A percentile compares a stretch with the other conserved stretches of the same genome.
Conservation (phyloP, 768 basidiomycete genomes). For the Collybia sp. region DNA sequence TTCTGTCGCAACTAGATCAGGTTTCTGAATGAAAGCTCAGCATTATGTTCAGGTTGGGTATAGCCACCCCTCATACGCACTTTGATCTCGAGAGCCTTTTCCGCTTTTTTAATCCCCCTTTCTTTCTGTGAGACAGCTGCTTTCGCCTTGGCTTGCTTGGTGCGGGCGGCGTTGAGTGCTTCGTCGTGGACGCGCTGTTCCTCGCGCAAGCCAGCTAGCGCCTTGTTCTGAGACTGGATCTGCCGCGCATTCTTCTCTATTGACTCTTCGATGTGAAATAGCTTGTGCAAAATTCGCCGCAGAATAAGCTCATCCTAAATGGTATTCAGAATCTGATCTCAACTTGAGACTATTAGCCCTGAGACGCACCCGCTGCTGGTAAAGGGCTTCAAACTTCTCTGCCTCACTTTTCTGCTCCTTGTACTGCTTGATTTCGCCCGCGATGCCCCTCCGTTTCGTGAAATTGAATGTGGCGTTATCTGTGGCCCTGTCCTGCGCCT, state of each 20-base stretch:
- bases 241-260: constrained; percentile 68
- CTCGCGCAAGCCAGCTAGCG: constrained; percentile 60
- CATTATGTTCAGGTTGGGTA: neutral
- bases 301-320: constrained; percentile 81
- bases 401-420: constrained; percentile 96
- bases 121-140: constrained; percentile 79
- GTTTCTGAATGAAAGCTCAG: constrained; percentile 53
- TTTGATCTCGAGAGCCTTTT: constrained; percentile 83
- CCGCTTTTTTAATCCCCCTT: constrained; percentile 83
- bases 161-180: constrained; percentile 66
- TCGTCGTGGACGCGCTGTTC: constrained; percentile 70
- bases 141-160: constrained; percentile 76
- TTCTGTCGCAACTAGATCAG: constrained; percentile 78
- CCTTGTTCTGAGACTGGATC: constrained; percentile 71
- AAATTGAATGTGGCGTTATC: constrained; percentile 95
- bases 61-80: constrained; percentile 29
- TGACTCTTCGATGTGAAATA: constrained; percentile 85
- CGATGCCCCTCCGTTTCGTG: constrained; percentile 87
- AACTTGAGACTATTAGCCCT: neutral
- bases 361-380: constrained; percentile 61
- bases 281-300: constrained; percentile 77
- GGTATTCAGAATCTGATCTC: constrained; percentile 1
- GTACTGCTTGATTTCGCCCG: constrained; percentile 95
- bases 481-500: constrained; percentile 83
- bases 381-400: constrained; percentile 76